Percentiles rank a stretch among this genome's conserved stretches.
phyloP scores from a whole-genome alignment of 2,329 filamentous ascomycete species.

The Claviceps cyperi region DNA sequence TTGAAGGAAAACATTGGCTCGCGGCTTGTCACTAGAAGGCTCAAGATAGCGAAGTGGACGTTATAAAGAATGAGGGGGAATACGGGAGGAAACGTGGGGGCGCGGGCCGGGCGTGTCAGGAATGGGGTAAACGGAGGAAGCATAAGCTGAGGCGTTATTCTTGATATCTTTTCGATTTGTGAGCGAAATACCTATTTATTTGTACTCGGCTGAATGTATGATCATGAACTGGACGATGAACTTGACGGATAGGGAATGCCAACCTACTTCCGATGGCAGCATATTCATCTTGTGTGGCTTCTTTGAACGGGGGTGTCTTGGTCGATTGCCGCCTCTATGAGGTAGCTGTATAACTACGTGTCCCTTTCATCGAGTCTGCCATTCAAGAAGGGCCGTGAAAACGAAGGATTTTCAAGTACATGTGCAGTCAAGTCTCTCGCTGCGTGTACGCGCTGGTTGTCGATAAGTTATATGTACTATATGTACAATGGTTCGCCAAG shows the following conservation, averaged over 20 bases:
- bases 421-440: too few relatives aligned
- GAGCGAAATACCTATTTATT: conserved; percentile 8
- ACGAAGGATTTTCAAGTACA: too few relatives aligned
- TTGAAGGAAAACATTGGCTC: neutral
- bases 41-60: neutral
- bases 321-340: too few relatives aligned
- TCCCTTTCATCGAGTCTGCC: too few relatives aligned
- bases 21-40: neutral
- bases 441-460: too few relatives aligned
- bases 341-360: too few relatives aligned
- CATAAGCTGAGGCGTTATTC: conserved; percentile 9
- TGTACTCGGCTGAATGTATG: conserved; percentile 2
- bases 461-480: too few relatives aligned
- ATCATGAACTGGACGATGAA: neutral
- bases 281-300: conserved; percentile 16
- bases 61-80: neutral
- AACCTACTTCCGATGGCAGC: conserved; percentile 7
- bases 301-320: neutral
- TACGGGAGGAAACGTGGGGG: neutral
- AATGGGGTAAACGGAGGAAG: neutral
- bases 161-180: conserved; percentile 4
- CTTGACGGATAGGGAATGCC: conserved; percentile 2
- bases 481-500: too few relatives aligned
- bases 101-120: neutral
- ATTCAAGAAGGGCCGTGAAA: too few relatives aligned